A percentile compares a stretch with the other conserved stretches of the same genome.
These are phyloP conservation scores for Zasmidium citrigriseum DNA, from an alignment of 2,329 filamentous ascomycete species.

Conservation along the genomic window DNA sequence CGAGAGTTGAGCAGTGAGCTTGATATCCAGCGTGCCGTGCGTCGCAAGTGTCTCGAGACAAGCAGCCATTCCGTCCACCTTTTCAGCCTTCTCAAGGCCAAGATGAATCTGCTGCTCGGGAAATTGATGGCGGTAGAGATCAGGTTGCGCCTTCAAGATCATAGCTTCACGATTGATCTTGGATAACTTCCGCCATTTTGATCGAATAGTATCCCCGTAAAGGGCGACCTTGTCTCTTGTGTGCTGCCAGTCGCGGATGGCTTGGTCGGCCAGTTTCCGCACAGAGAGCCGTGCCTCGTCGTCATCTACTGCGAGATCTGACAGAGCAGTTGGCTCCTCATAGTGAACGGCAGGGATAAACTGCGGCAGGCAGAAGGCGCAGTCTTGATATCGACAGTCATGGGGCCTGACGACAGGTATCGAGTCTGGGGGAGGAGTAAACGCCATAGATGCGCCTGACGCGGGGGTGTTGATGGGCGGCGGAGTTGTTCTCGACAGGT, in stretches of 20 bases:
- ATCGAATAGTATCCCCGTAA: not conserved
- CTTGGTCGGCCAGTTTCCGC: not conserved
- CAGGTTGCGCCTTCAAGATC: not conserved
- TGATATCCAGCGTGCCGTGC: not conserved
- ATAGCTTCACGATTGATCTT: not conserved
- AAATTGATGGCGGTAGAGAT: not conserved
- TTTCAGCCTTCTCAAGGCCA: not conserved
- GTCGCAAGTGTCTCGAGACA: not conserved
- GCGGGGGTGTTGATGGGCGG: too few relatives aligned
- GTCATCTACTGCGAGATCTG: not conserved
- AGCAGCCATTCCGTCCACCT: not conserved
- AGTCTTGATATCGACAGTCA: not conserved
- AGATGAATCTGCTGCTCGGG: not conserved
- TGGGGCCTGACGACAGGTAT: too few relatives aligned
- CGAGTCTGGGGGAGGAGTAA: too few relatives aligned
- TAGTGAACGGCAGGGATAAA: not conserved
- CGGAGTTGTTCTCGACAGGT: too few relatives aligned
- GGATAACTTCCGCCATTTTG: not conserved
- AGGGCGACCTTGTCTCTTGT: not conserved
- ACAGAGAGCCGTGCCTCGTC: not conserved
- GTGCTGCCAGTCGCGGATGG: not conserved
- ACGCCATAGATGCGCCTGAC: too few relatives aligned
- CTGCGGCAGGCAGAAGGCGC: not conserved
- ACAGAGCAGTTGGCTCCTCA: not conserved
- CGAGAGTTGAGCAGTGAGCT: not conserved